These are phyloP conservation scores for Irpex rosettiformis DNA, from an alignment of 1,284 basidiomycete genomes.

Conservation along the genomic window DNA sequence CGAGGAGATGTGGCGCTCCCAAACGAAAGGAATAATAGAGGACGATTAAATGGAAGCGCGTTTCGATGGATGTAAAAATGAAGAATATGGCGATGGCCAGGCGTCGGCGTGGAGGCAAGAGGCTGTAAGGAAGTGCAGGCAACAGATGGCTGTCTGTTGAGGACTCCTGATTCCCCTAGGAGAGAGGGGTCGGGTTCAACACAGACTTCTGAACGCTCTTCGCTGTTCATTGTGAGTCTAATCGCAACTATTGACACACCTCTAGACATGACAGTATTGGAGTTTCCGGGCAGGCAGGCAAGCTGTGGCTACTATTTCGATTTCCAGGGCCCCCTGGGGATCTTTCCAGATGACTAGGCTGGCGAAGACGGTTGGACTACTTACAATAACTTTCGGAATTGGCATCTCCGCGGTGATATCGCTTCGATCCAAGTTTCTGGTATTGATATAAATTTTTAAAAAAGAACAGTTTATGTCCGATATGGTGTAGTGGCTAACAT, in stretches of 20 bases:
- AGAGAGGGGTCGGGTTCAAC: not conserved
- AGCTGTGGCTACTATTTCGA: not conserved
- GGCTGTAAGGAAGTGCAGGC: conserved; percentile 28
- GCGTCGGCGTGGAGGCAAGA: conserved; percentile 19
- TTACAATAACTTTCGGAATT: not conserved
- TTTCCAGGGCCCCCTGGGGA: not conserved
- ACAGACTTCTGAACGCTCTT: too few species aligned
- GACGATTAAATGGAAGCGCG: conserved; percentile 30
- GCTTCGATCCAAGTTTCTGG: not conserved
- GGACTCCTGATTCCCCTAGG: not conserved
- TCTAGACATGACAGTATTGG: too few species aligned
- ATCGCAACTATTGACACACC: too few species aligned
- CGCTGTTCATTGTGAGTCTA: not conserved
- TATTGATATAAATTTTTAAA: not conserved
- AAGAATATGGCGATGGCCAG: conserved; percentile 26
- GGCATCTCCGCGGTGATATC: not conserved
- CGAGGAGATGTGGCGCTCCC: conserved; percentile 29
- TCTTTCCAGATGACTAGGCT: not conserved
- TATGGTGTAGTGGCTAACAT: conserved; percentile 25
- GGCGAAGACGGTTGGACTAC: not conserved
- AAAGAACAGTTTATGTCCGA: conserved; percentile 7
- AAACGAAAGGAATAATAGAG: conserved; percentile 30
- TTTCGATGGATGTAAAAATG: conserved; percentile 27
- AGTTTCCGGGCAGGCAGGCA: not conserved
- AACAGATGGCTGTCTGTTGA: conserved; percentile 9